phyloP scores from a whole-genome alignment of 176 grass and related monocot genomes.

The Paspalum notatum region DNA sequence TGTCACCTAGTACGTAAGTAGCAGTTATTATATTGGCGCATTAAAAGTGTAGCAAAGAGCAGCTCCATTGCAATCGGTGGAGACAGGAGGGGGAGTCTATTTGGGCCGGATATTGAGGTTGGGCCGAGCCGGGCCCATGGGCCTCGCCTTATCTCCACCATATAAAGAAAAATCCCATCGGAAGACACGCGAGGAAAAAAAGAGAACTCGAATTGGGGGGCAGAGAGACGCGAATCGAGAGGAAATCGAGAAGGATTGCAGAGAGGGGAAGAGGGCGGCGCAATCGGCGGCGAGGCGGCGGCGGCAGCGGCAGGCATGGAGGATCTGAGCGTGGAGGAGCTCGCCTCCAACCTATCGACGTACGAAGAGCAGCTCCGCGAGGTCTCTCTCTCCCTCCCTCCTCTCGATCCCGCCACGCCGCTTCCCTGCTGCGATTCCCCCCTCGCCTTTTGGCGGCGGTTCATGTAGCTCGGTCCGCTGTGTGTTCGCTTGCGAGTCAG shows the following conservation, averaged over 20 bases:
- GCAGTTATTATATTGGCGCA: too few species aligned
- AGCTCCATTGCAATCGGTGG: too few species aligned
- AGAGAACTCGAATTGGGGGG: not conserved
- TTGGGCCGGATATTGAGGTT: too few species aligned
- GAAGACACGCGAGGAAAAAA: not conserved
- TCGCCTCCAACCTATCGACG: slow-evolving; percentile 86
- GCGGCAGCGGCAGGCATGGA: slow-evolving; percentile 55
- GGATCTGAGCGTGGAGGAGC: slow-evolving; percentile 90
- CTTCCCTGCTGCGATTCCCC: too few species aligned
- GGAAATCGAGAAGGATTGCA: slow-evolving; percentile 8
- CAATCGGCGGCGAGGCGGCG: not conserved
- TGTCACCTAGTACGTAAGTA: too few species aligned
- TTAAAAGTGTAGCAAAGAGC: too few species aligned
- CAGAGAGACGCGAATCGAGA: not conserved
- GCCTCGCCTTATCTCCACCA: not conserved
- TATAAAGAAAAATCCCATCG: not conserved
- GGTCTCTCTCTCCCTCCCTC: slow-evolving; percentile 39
- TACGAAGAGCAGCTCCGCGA: slow-evolving; percentile 92
- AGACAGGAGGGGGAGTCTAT: too few species aligned
- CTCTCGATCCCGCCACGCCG: not conserved
- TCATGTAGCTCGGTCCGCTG: not conserved
- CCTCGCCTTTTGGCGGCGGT: not conserved
- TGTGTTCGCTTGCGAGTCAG: too few species aligned
- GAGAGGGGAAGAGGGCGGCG: slow-evolving; percentile 6
- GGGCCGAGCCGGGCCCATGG: too few species aligned